Conservation (phyloP, 352 stramenopile genomes). For the Phytophthora litchii region DNA sequence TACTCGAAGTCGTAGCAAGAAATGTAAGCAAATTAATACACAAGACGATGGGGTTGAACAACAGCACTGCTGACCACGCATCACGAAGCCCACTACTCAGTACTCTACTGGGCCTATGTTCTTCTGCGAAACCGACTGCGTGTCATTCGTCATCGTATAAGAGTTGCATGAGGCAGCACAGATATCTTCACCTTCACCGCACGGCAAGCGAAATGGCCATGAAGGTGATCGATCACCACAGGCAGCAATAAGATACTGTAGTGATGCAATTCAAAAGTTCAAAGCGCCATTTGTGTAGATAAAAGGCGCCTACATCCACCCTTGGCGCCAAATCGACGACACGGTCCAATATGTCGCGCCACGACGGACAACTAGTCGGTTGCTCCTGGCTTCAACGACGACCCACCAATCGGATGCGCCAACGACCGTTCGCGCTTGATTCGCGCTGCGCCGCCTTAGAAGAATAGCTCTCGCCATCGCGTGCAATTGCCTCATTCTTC, state of each 20-base stretch:
- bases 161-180: background rate
- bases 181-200: too few species aligned
- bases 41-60: too few species aligned
- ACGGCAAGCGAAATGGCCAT: slow-evolving; percentile 11
- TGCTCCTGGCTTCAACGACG: slow-evolving; percentile 24
- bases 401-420: slow-evolving; percentile 1
- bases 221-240: background rate
- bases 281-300: too few species aligned
- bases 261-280: background rate
- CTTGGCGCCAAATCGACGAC: background rate
- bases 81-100: background rate
- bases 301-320: too few species aligned
- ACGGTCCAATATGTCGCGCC: background rate
- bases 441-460: slow-evolving; percentile 7
- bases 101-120: slow-evolving; percentile 4
- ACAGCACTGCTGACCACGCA: slow-evolving; percentile 12
- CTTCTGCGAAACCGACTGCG: slow-evolving; percentile 12
- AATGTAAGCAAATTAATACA: too few species aligned
- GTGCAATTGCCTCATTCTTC: slow-evolving; percentile 1
- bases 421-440: slow-evolving; percentile 25
- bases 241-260: background rate
- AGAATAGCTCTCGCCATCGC: slow-evolving; percentile 15
- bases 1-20: background rate
- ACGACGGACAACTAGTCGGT: slow-evolving; percentile 18
- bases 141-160: background rate